phyloP scores from a whole-genome alignment of 1,139 yeast species.

The Petasospora fabianii region DNA sequence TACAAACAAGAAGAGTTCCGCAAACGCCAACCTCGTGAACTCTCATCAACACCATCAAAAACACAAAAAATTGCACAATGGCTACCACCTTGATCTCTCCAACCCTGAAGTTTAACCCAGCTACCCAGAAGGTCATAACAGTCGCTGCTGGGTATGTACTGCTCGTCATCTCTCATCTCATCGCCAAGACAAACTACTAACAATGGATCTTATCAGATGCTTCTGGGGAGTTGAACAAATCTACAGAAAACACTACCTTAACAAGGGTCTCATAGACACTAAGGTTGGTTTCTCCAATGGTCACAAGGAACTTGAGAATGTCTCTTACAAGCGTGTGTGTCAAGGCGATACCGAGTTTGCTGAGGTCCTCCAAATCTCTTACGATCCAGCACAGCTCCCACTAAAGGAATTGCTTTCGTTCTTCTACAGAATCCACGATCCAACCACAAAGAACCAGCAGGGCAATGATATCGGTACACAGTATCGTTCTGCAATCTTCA shows the following conservation, averaged over 20 bases:
- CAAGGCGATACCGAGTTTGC: slow-evolving; percentile 64
- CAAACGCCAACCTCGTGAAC: too few relatives aligned
- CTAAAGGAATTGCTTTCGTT: slow-evolving; percentile 63
- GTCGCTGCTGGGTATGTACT: slow-evolving; percentile 52
- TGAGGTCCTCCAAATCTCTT: slow-evolving; percentile 79
- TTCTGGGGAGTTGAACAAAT: slow-evolving; percentile 96
- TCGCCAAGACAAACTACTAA: slow-evolving; percentile 5
- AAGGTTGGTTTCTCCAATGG: slow-evolving; percentile 95
- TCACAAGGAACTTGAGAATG: slow-evolving; percentile 34
- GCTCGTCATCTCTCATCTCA: not conserved
- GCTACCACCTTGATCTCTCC: slow-evolving; percentile 19
- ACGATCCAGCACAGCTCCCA: slow-evolving; percentile 61
- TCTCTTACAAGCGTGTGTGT: slow-evolving; percentile 78
- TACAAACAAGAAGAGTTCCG: too few relatives aligned
- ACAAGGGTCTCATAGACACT: slow-evolving; percentile 65
- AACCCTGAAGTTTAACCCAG: slow-evolving; percentile 36
- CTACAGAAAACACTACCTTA: slow-evolving; percentile 59
- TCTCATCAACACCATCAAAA: not conserved
- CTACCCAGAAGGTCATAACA: slow-evolving; percentile 49
- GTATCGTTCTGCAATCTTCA: slow-evolving; percentile 74
- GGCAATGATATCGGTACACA: slow-evolving; percentile 81
- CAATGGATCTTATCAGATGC: slow-evolving; percentile 42
- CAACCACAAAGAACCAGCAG: slow-evolving; percentile 56
- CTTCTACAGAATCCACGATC: slow-evolving; percentile 91
- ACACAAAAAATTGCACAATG: not conserved